phyloP scores from a whole-genome alignment of 495 filamentous ascomycete genomes.

The Sphaerosporella brunnea region DNA sequence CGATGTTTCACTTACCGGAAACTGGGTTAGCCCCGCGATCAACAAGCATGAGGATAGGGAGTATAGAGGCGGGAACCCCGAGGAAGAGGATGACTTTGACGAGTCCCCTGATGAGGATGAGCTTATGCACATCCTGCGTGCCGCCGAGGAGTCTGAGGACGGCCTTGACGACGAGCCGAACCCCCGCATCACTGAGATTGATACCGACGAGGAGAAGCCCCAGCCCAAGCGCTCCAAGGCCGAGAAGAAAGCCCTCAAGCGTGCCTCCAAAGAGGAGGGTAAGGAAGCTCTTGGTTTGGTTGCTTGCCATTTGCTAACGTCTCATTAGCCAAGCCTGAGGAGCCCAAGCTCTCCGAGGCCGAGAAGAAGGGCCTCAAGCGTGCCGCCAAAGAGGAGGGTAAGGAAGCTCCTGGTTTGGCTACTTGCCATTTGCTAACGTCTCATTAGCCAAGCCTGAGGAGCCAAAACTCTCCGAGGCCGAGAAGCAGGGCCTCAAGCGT shows the following conservation, averaged over 20 bases:
- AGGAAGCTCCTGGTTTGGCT: no score
- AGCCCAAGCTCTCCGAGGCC: no score
- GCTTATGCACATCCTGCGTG: conserved; percentile 32
- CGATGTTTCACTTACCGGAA: conserved; percentile 79
- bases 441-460: conserved; percentile 30
- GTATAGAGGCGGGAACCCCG: conserved; percentile 47
- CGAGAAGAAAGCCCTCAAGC: conserved; percentile 33
- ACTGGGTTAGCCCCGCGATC: conserved; percentile 58
- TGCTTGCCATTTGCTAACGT: no score
- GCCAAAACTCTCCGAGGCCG: conserved; percentile 59
- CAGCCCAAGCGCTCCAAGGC: conserved; percentile 42
- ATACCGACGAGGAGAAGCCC: conserved; percentile 61
- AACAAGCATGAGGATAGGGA: conserved; percentile 36
- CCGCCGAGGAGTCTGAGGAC: conserved; percentile 56
- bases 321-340: no score
- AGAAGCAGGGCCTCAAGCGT: conserved; percentile 33
- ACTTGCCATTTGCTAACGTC: no score
- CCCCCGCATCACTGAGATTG: conserved; percentile 68
- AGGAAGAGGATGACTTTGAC: conserved; percentile 46
- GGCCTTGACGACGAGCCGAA: conserved; percentile 66
- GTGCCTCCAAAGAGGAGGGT: conserved; percentile 26
- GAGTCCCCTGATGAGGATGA: conserved; percentile 67
- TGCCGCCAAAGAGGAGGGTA: conserved; percentile 25
- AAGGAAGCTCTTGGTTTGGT: no score
- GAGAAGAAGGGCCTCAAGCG: conserved; percentile 34